Base-by-base conservation (phyloP, 441 rosid species). In the Erodium texanum region DNA sequence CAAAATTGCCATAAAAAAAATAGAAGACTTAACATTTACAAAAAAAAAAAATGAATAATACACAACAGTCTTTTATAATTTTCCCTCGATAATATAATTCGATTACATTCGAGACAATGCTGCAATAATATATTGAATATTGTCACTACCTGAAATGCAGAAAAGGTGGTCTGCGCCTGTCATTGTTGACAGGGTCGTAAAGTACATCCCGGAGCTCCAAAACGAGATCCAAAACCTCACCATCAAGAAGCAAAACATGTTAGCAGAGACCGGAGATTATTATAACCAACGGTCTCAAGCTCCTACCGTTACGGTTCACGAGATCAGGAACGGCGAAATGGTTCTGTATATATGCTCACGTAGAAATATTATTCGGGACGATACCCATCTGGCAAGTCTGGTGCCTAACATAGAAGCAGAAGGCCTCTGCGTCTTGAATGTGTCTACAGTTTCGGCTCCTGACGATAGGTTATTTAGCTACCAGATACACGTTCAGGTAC, bases 131-230 rank as follows among this genome's bases (percentile, higher is more conserved):
- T n/a, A n/a, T n/a, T n/a, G n/a, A n/a, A n/a, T n/a, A n/a, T n/a
- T n/a, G n/a, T n/a, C n/a, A n/a, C n/a, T n/a, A n/a, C n/a, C n/a
- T n/a, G n/a, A n/a, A n/a, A n/a, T 52, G 68, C 71, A 82, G 86
- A 82, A 82, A 74, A 82, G 76, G 68, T 66, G 78, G 77, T 75
- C 80, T 70, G 74, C 85, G 5, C 83, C 82, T 0, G 67, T 66
- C 62, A 76, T 85, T 11, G 73, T 82, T 2, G 85, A 82, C 54
- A 76, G 73, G 67, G 77, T 70, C 22, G 64, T 78, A 3, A 73
- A 78, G 58, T 85, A 81, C 80, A 81, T 82, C 68, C 85, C 86
- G 1, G 78, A 76, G 71, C 71, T 82, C 19, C 77, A 66, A 18
- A 70, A 68, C n/a, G 85, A 82, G 65, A 76, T 85, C 20, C 73